Evolutionary conservation across 73 alveolate species (phyloP), one percentile per base, ranked within the genome.

Genomic region (Paramecium primaurelia): DNA sequence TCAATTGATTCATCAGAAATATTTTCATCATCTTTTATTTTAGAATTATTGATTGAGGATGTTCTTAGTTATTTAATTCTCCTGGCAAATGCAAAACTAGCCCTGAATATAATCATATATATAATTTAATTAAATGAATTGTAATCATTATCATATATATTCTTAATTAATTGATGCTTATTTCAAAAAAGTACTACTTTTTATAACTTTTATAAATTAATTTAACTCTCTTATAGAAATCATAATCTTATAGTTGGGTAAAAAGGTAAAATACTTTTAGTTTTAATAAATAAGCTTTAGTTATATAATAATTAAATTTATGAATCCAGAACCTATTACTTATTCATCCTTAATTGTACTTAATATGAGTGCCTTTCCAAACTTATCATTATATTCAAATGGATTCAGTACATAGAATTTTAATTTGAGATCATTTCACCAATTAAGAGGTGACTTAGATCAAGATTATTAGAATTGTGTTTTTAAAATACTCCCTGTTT

Each of bases 271-370:
- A 54, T n/a, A 54, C 49, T 40, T 40, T 40, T 40, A 40, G 49
- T 40, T 40, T 40, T 54, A 7, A 18, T 54, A 54, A 54, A 22
- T 68, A 14, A 4, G 7, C 85, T 34, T 14, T 7, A 68, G 49
- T 68, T 68, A 68, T 68, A 11, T 68, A 12, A 68, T 68, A 14
- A 30, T 34, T 38, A 75, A 75, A 80, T 80, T 80, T 22, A 80
- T 80, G 91, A 42, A 47, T 26, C 44, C 91, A 25, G 73, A 80
- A 22, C 91, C 91, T 22, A 80, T 80, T 42, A 80, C 91, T 45
- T 80, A 80, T 47, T 80, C 91, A 10, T 80, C 91, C 11, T 45
- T 32, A 42, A 80, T 80, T 28, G 75, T 45, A 26, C 26, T 80
- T 44, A 80, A 42, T 25, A 40, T 80, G 58, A 80, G 91, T 44